These are phyloP conservation scores for Corynascus novoguineensis DNA, from an alignment of 495 filamentous ascomycete genomes.

Conservation along the genomic window DNA sequence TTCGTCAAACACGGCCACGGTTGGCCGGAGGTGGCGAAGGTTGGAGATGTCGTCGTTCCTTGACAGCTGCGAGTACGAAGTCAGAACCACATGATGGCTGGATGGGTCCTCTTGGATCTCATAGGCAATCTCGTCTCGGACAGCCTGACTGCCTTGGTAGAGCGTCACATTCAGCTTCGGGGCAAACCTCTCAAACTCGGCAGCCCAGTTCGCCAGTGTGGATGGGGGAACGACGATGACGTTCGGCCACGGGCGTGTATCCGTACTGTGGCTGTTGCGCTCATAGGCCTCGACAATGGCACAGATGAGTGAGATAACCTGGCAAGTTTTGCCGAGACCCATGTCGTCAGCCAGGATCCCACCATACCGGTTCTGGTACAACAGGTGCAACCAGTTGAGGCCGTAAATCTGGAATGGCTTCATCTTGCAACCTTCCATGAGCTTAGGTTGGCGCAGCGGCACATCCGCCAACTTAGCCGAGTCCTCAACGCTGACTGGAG, in stretches of 20 bases:
- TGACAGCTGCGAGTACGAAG: slow-evolving; percentile 63
- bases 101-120: slow-evolving; percentile 56
- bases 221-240: slow-evolving; percentile 87
- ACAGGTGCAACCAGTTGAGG: slow-evolving; percentile 82
- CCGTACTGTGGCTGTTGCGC: slow-evolving; percentile 8
- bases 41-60: slow-evolving; percentile 37
- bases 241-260: slow-evolving; percentile 65
- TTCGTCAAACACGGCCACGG: slow-evolving; percentile 83
- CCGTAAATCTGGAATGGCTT: slow-evolving; percentile 94
- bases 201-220: slow-evolving; percentile 90
- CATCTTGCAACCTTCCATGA: slow-evolving; percentile 66
- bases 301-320: slow-evolving; percentile 88
- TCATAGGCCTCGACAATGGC: slow-evolving; percentile 60
- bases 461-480: slow-evolving; percentile 22
- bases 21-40: slow-evolving; percentile 39
- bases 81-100: slow-evolving; percentile 77
- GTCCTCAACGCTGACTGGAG: slow-evolving; percentile 26
- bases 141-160: slow-evolving; percentile 68
- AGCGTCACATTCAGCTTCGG: slow-evolving; percentile 66
- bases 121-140: slow-evolving; percentile 60
- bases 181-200: slow-evolving; percentile 85
- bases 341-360: slow-evolving; percentile 96
- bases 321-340: slow-evolving; percentile 95
- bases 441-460: slow-evolving; percentile 54
- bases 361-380: slow-evolving; percentile 70